Evolutionary conservation across 169 alveolate genomes (phyloP).

Genomic region (Plasmodium vivax): DNA sequence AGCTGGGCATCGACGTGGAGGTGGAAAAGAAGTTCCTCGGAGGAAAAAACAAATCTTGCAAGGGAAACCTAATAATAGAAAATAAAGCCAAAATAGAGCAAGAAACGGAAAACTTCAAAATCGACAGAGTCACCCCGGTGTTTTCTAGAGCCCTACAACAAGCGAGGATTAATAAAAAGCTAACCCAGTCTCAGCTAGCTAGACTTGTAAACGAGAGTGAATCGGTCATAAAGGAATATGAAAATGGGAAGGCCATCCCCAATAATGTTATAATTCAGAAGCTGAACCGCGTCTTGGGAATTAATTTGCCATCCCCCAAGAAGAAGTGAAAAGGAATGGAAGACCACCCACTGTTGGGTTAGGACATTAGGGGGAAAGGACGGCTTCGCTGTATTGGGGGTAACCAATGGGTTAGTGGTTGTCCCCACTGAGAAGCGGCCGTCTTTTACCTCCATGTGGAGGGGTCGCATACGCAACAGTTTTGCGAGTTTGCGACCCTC

Average conservation of each 20-base stretch:
- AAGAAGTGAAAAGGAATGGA: constrained; percentile 42
- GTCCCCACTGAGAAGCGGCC: neutral
- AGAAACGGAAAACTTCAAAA: constrained; percentile 81
- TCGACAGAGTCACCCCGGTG: constrained; percentile 82
- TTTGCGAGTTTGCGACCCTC: neutral
- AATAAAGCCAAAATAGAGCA: constrained; percentile 85
- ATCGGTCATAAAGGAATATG: constrained; percentile 82
- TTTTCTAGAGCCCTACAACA: constrained; percentile 83
- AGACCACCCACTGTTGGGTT: neutral
- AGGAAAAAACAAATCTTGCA: constrained; percentile 65
- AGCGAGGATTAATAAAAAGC: constrained; percentile 50
- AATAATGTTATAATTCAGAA: constrained; percentile 81
- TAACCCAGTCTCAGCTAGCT: constrained; percentile 79
- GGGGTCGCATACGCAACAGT: neutral
- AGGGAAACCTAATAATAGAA: constrained; percentile 68
- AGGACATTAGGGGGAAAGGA: neutral
- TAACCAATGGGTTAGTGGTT: neutral
- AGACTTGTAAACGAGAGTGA: constrained; percentile 80
- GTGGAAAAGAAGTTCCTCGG: constrained; percentile 53
- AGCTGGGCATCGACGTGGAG: constrained; percentile 66
- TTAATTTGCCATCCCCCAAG: constrained; percentile 79
- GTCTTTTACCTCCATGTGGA: neutral
- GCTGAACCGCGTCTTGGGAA: constrained; percentile 80
- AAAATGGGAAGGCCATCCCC: constrained; percentile 84
- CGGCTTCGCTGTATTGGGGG: neutral